Percentiles rank a stretch among this genome's conserved stretches.
Conservation (phyloP, 805 yeast genomes). For the Candida methanosorbosa region DNA sequence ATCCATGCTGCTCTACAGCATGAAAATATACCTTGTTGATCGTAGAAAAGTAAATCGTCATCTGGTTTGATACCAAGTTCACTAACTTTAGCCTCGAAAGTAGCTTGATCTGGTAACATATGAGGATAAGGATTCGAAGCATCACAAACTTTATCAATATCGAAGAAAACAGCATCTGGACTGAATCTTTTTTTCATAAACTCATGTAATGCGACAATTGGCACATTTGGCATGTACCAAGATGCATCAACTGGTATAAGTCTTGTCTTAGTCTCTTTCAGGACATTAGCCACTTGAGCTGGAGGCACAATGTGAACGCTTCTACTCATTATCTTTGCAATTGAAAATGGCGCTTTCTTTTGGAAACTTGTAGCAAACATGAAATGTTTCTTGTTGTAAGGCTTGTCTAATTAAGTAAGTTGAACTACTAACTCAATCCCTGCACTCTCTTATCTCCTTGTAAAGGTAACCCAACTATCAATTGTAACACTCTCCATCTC, state of each 20-base stretch:
- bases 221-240: slow-evolving; percentile 83
- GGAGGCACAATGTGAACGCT: slow-evolving; percentile 12
- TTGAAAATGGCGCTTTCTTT: no score
- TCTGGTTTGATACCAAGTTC: slow-evolving; percentile 45
- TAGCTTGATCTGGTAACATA: slow-evolving; percentile 65
- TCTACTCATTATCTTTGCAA: no score
- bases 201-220: slow-evolving; percentile 51
- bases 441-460: no score
- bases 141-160: slow-evolving; percentile 64
- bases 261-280: slow-evolving; percentile 4
- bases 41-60: slow-evolving; percentile 74
- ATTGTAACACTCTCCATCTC: no score
- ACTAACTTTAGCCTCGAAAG: slow-evolving; percentile 46
- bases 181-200: slow-evolving; percentile 46
- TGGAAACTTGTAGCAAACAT: no score
- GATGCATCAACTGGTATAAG: slow-evolving; percentile 72
- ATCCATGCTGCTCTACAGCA: slow-evolving; percentile 94
- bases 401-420: no score
- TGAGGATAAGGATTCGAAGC: slow-evolving; percentile 66
- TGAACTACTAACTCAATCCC: no score
- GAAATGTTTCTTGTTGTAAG: no score
- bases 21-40: slow-evolving; percentile 75
- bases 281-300: slow-evolving; percentile 9
- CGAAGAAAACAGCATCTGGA: slow-evolving; percentile 64
- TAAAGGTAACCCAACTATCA: no score